These are phyloP conservation scores for Populus euphratica DNA, from an alignment of 345 rosid species.

Conservation along the genomic window DNA sequence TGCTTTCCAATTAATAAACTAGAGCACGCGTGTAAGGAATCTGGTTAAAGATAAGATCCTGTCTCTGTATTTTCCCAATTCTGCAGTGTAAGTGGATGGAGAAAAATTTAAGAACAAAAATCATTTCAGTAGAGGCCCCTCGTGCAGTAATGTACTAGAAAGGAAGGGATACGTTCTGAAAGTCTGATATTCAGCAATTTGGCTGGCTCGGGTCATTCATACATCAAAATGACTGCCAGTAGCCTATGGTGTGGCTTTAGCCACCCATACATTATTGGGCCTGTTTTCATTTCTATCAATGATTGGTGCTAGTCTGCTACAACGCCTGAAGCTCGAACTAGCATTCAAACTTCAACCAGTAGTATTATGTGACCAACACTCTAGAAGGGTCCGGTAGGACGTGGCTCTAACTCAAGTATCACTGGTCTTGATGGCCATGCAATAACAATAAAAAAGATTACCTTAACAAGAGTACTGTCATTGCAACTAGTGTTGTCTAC, in stretches of 20 bases:
- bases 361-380: not conserved
- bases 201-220: not conserved
- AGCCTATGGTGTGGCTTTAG: not conserved
- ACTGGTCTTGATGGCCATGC: not conserved
- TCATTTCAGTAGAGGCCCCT: not conserved
- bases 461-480: slow-evolving; percentile 78
- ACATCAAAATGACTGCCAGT: not conserved
- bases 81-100: not conserved
- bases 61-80: too few relatives aligned
- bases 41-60: not conserved
- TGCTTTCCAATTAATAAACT: not conserved
- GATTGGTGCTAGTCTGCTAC: not conserved
- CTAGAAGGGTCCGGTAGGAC: not conserved
- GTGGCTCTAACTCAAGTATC: not conserved
- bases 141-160: not conserved
- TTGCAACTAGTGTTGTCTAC: slow-evolving; percentile 72
- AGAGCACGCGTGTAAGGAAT: not conserved
- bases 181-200: not conserved
- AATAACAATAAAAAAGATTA: slow-evolving; percentile 10
- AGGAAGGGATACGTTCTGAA: not conserved
- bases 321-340: not conserved
- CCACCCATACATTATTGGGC: not conserved
- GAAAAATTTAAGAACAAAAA: not conserved
- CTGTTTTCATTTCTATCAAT: not conserved
- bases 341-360: not conserved